Evolutionary conservation across 306 rosid species (phyloP), one percentile per base, ranked within the genome.

Genomic region (Astragalus membranaceus): DNA sequence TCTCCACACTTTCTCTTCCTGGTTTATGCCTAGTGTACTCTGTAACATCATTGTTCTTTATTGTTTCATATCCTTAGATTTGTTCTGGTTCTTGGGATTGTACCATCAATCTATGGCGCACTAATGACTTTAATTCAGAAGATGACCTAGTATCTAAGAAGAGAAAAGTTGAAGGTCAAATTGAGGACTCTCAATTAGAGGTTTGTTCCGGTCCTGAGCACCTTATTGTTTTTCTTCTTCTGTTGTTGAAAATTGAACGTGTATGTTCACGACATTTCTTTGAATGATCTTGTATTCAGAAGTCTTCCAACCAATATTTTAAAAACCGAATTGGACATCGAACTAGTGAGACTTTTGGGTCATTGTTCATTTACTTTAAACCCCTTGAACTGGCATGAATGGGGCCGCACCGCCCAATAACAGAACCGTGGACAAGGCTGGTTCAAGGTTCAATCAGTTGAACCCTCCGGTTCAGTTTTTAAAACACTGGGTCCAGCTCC

Each of bases 71-170:
- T 79, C 20, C 50, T 51, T 79, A 94, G 97, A 79, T 94, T 53
- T 94, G 99, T 78, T 94, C 99, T 35, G 95, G 96, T 79, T 88
- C 97, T 71, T 91, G 99, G 97, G 99, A 94, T 86, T 83, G 80
- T 75, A 86, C 83, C 32, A 89, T 94, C 85, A 94, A 84, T 70
- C 62, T 94, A 63, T 91, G 99, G 99, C 78, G 59, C 63, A 86
- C 88, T 23, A 82, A 74, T 76, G 87, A 83, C 75, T 74, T 46
- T 13, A 78, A 78, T 49, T 70, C 71, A 5, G 96, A 84, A 77
- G 95, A 82, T 75, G 89, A 87, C 67, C 77, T 71, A 20, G 84
- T 92, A 39, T 67, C 85, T 32, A 94, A 94, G 85, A 94, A 89
- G 86, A 88, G 97, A 74, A 94, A 85, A 81, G 79, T 65, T 55